Evolutionary conservation across 345 rosid genomes (phyloP), one percentile per base, ranked within the genome.

Genomic region (Eucalyptus marginata): DNA sequence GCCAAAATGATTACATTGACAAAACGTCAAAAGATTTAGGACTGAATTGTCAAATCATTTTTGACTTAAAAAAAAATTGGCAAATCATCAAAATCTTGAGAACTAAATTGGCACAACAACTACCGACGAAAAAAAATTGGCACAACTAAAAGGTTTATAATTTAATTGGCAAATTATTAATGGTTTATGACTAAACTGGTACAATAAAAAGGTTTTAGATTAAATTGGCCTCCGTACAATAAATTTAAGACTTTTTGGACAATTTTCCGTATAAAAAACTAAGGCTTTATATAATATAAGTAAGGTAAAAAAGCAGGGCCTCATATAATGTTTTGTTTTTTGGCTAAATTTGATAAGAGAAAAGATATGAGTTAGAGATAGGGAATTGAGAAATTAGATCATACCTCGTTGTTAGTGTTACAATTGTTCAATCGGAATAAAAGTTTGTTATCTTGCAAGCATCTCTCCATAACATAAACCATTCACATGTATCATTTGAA

Each of bases 221-320:
- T 56, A 24, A 56, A 56, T 1, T 4, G 0, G 29, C 5, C 5
- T 2, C 2, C 0, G 29, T 22, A 56, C 62, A 4, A 56, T 22
- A 22, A 20, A 9, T 56, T 56, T 56, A 56, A 24, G 29, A 56
- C 13, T 56, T 56, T 56, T 56, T 9, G 0, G 13, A 56, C 62
- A 56, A 9, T 56, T 56, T 56, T 22, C 13, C 1, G 1, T 22
- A 56, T 24, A 56, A 56, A 20, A 56, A 36, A 68, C 22, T 18
- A 33, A 10, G 81, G 81, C 46, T 43, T 71, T 20, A 20, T 36
- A 8, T 68, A 18, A 66, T 66, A 8, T n/a, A 68, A 68, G 80
- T 9, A 71, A 36, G 44, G 27, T 18, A 3, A 76, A 36, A 36
- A 36, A 71, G 5, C 10, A 18, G 24, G 47, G 27, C 27, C 83